A percentile compares a stretch with the other conserved stretches of the same genome.
These are phyloP conservation scores for Combretum micranthum DNA, from an alignment of 345 rosid genomes.

Conservation along the genomic window DNA sequence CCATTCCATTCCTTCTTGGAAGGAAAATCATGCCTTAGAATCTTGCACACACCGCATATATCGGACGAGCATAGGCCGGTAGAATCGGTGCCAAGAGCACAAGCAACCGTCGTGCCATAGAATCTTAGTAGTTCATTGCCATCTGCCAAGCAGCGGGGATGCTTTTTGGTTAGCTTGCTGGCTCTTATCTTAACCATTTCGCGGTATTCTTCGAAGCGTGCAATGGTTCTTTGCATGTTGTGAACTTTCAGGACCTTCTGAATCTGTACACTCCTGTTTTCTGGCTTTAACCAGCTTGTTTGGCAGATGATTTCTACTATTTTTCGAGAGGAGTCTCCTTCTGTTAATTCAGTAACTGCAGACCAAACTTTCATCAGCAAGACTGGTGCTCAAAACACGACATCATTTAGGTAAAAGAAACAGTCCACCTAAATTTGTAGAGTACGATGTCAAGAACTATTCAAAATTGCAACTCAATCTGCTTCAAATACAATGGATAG, in stretches of 20 bases:
- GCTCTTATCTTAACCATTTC: constrained; percentile 51
- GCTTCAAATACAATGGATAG: not conserved
- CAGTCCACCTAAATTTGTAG: not conserved
- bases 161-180: constrained; percentile 37
- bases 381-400: not conserved
- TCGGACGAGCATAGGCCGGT: constrained; percentile 35
- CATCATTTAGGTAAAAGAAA: too few species aligned
- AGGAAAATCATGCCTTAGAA: constrained; percentile 48
- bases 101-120: constrained; percentile 39
- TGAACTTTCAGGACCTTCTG: constrained; percentile 47
- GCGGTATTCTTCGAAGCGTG: constrained; percentile 57
- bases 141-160: constrained; percentile 68
- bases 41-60: constrained; percentile 45
- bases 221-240: constrained; percentile 38
- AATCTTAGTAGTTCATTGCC: constrained; percentile 74
- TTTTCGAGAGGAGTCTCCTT: constrained; percentile 60
- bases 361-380: too few species aligned
- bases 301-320: constrained; percentile 64
- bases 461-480: not conserved
- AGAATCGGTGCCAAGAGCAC: constrained; percentile 39
- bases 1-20: constrained; percentile 13
- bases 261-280: constrained; percentile 10
- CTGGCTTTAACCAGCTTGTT: constrained; percentile 21
- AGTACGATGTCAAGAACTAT: not conserved
- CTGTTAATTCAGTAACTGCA: constrained; percentile 48